Evolutionary conservation across 768 basidiomycete genomes (phyloP).

Genomic region (Hemileccinum rubropunctum): DNA sequence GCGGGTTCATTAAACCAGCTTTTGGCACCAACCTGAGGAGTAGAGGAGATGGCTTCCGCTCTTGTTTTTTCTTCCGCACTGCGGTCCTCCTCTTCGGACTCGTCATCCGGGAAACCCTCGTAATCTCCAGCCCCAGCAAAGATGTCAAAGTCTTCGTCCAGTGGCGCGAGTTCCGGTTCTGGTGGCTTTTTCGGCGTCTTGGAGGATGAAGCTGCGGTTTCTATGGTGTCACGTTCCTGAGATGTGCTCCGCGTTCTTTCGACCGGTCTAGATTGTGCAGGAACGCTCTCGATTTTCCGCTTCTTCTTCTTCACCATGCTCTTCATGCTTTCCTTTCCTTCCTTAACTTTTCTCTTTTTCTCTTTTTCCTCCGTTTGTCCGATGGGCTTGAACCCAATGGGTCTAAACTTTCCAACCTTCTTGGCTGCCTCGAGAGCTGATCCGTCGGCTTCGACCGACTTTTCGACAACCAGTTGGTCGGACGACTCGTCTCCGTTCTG

Average conservation of each 20-base stretch:
- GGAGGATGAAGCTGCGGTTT: slow-evolving; percentile 2
- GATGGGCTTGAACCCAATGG: slow-evolving; percentile 66
- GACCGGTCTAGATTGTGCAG: slow-evolving; percentile 14
- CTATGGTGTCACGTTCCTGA: neutral
- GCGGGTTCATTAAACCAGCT: slow-evolving; percentile 50
- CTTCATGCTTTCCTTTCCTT: slow-evolving; percentile 36
- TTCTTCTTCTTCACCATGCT: slow-evolving; percentile 74
- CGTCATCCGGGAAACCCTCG: slow-evolving; percentile 61
- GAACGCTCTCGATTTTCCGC: slow-evolving; percentile 39
- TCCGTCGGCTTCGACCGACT: slow-evolving; percentile 14
- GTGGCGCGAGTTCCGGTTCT: slow-evolving; percentile 22
- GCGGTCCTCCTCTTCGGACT: slow-evolving; percentile 39
- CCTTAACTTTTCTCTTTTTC: slow-evolving; percentile 45
- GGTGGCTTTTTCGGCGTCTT: slow-evolving; percentile 6
- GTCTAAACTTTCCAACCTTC: slow-evolving; percentile 45
- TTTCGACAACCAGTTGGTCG: slow-evolving; percentile 11
- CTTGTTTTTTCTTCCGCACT: slow-evolving; percentile 14
- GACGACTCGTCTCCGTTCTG: slow-evolving; percentile 20
- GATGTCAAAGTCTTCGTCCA: slow-evolving; percentile 74
- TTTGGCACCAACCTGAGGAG: slow-evolving; percentile 11
- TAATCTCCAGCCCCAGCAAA: slow-evolving; percentile 87
- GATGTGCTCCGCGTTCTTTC: neutral
- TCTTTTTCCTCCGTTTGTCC: slow-evolving; percentile 41
- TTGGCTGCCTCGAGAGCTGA: slow-evolving; percentile 37
- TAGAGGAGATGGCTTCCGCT: slow-evolving; percentile 6